phyloP scores from a whole-genome alignment of 108 stramenopile species.

The Cyclotella cryptica region DNA sequence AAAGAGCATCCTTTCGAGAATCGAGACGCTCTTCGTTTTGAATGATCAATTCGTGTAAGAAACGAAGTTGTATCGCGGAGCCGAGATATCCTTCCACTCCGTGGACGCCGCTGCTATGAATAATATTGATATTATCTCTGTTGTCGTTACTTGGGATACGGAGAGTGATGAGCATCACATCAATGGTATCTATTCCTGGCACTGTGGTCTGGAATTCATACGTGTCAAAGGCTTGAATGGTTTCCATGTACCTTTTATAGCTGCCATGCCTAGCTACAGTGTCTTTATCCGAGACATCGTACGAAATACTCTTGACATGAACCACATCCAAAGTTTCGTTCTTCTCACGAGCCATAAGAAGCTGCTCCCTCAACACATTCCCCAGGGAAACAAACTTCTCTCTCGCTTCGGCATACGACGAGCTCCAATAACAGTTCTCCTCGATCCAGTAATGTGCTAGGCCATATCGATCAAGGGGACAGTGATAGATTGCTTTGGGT shows the following conservation, averaged over 20 bases:
- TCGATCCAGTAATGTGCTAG: constrained; percentile 25
- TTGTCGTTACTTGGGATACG: constrained; percentile 6
- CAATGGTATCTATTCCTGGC: constrained; percentile 48
- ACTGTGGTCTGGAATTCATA: constrained; percentile 6
- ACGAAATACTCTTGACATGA: constrained; percentile 43
- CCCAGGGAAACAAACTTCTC: constrained; percentile 54
- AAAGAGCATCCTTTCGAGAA: constrained; percentile 10
- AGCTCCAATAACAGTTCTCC: constrained; percentile 50
- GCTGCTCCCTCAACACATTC: constrained; percentile 35
- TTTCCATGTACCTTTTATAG: constrained; percentile 14
- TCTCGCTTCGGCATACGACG: constrained; percentile 44
- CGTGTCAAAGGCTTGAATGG: constrained; percentile 3
- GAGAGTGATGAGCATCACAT: constrained; percentile 39
- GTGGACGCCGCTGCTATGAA: constrained; percentile 78
- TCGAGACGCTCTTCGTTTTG: constrained; percentile 28
- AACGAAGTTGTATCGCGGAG: constrained; percentile 75
- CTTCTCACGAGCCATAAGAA: neutral
- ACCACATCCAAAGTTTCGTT: constrained; percentile 18
- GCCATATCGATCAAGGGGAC: constrained; percentile 38
- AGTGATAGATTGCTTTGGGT: constrained; percentile 37
- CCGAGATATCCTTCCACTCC: constrained; percentile 90
- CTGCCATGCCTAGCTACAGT: neutral
- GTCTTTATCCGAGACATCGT: constrained; percentile 24
- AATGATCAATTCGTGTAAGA: constrained; percentile 50
- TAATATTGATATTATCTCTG: constrained; percentile 38